Evolutionary conservation across 139 green algal species (phyloP).

Genomic region (Raphidocelis subcapitata): DNA sequence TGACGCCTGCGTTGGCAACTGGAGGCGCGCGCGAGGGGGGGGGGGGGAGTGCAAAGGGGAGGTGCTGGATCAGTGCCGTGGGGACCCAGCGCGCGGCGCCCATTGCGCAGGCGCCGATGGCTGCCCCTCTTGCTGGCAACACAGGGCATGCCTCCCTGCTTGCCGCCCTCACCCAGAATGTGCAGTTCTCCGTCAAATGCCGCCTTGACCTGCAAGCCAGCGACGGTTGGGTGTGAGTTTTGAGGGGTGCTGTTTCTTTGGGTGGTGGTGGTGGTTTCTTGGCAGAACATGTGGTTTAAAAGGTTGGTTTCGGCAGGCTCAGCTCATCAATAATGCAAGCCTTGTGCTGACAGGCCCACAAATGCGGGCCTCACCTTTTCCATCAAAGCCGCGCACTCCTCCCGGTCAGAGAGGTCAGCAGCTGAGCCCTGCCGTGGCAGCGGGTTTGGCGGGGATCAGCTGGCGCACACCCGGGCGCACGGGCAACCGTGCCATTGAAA

Average conservation of each 20-base stretch:
- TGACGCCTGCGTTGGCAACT: constrained; percentile 77
- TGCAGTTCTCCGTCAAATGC: constrained; percentile 40
- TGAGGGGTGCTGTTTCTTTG: too few species aligned
- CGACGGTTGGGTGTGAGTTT: background rate
- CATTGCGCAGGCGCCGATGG: too few species aligned
- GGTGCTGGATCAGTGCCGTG: too few species aligned
- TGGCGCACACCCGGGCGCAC: background rate
- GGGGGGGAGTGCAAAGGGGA: too few species aligned
- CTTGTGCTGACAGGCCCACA: background rate
- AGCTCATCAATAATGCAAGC: background rate
- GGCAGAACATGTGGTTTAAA: too few species aligned
- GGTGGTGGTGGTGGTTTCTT: too few species aligned
- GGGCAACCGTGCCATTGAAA: background rate
- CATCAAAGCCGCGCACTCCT: constrained; percentile 21
- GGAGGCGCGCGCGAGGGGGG: background rate
- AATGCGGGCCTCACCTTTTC: background rate
- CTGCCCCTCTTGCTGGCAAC: background rate
- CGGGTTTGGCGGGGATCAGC: background rate
- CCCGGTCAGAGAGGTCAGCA: constrained; percentile 26
- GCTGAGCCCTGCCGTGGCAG: constrained; percentile 25
- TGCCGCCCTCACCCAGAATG: constrained; percentile 26
- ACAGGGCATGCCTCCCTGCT: background rate
- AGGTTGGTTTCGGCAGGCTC: too few species aligned
- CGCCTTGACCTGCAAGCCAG: constrained; percentile 18
- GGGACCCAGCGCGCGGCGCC: too few species aligned